Evolutionary conservation across 176 grass and related monocot genomes (phyloP).

Genomic region (Puccinellia tenuiflora): DNA sequence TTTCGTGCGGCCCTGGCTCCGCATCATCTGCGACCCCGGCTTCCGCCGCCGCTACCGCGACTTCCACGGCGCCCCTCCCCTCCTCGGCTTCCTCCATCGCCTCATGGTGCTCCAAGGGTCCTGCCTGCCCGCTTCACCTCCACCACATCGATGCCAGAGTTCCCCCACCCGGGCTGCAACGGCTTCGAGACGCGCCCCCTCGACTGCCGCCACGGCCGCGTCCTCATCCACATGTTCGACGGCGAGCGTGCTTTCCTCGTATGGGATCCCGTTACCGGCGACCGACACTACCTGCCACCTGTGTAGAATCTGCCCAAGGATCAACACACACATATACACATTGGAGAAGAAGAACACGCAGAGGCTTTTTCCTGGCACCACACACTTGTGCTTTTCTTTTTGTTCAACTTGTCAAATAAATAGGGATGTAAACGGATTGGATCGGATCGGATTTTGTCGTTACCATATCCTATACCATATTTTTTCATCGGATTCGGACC

Average conservation of each 20-base stretch:
- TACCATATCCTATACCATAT: too few relatives aligned
- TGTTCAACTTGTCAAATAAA: too few relatives aligned
- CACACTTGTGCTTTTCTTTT: too few relatives aligned
- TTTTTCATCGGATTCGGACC: too few relatives aligned
- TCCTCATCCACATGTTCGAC: not conserved
- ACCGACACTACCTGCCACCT: not conserved
- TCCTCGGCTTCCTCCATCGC: not conserved
- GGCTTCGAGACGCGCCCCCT: not conserved
- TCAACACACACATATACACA: too few relatives aligned
- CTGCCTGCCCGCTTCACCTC: not conserved
- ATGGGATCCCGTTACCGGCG: not conserved
- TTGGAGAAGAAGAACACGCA: too few relatives aligned
- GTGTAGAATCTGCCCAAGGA: too few relatives aligned
- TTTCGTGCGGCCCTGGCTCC: not conserved
- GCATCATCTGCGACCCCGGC: not conserved
- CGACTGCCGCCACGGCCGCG: not conserved
- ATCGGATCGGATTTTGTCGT: too few relatives aligned
- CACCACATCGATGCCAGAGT: not conserved
- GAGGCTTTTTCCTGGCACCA: too few relatives aligned
- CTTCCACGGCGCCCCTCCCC: not conserved
- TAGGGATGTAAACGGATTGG: too few relatives aligned
- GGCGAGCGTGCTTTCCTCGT: not conserved
- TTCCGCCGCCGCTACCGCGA: not conserved
- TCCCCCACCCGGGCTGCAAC: not conserved
- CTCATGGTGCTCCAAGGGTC: not conserved